These are phyloP conservation scores for Gentiana straminea DNA, from an alignment of 257 asterid species.

Conservation along the genomic window DNA sequence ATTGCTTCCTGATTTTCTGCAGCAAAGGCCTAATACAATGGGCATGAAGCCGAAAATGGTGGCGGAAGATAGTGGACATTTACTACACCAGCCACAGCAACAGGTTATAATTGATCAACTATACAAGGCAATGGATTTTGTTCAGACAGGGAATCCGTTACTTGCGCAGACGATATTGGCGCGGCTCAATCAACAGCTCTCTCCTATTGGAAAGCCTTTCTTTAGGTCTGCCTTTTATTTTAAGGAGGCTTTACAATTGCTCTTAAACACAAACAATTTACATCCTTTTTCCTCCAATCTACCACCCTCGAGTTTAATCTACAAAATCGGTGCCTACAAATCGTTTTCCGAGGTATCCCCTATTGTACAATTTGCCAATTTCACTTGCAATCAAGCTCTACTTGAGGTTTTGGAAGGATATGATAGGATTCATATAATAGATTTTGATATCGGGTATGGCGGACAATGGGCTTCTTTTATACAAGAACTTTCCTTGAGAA, in stretches of 20 bases:
- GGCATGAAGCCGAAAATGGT: slow-evolving; percentile 38
- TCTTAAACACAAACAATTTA: slow-evolving; percentile 26
- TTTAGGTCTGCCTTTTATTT: slow-evolving; percentile 82
- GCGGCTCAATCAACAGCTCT: slow-evolving; percentile 99
- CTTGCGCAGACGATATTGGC: slow-evolving; percentile 99
- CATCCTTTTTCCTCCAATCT: slow-evolving; percentile 16
- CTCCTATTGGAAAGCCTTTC: slow-evolving; percentile 92
- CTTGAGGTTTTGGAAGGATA: slow-evolving; percentile 74
- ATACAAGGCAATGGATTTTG: slow-evolving; percentile 71
- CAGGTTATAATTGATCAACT: slow-evolving; percentile 73
- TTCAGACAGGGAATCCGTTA: slow-evolving; percentile 67
- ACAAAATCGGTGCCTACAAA: slow-evolving; percentile 81
- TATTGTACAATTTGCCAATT: slow-evolving; percentile 66
- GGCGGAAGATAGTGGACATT: slow-evolving; percentile 44
- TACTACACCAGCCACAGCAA: slow-evolving; percentile 37
- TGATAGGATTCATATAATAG: slow-evolving; percentile 61
- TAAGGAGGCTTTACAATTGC: slow-evolving; percentile 73
- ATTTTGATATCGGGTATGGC: slow-evolving; percentile 90
- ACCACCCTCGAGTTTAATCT: slow-evolving; percentile 62
- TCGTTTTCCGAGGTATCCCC: slow-evolving; percentile 90
- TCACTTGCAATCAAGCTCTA: slow-evolving; percentile 81
- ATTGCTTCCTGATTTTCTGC: slow-evolving; percentile 43
- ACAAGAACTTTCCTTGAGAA: slow-evolving; percentile 80
- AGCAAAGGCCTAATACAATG: slow-evolving; percentile 27
- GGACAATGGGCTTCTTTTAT: slow-evolving; percentile 95